Percentiles rank a stretch among this genome's conserved stretches.
Evolutionary conservation across 805 yeast genomes (phyloP).

Genomic region (Priceomyces carsonii): DNA sequence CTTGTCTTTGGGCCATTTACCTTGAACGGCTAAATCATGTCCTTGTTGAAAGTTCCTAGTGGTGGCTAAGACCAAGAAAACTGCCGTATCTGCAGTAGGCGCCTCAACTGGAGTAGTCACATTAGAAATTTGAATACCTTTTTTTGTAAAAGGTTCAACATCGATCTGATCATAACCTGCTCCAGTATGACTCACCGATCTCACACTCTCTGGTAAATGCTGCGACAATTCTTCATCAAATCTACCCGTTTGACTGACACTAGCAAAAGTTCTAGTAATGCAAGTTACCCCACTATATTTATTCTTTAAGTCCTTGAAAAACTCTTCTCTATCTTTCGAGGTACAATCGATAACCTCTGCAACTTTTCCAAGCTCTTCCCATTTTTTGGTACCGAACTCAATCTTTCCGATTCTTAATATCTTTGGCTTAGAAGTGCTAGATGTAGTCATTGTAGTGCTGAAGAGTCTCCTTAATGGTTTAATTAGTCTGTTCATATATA

Average conservation of each 20-base stretch:
- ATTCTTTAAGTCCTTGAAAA: slow-evolving; percentile 41
- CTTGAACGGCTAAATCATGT: slow-evolving; percentile 49
- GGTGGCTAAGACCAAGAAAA: slow-evolving; percentile 61
- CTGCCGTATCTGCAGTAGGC: slow-evolving; percentile 73
- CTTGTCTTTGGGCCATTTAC: slow-evolving; percentile 58
- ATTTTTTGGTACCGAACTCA: slow-evolving; percentile 60
- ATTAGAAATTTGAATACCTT: slow-evolving; percentile 64
- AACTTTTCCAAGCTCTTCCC: slow-evolving; percentile 54
- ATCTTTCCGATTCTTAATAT: slow-evolving; percentile 67
- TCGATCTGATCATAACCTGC: slow-evolving; percentile 81
- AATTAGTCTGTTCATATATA: neutral
- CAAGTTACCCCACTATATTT: slow-evolving; percentile 45
- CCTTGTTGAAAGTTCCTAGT: slow-evolving; percentile 68
- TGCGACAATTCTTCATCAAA: slow-evolving; percentile 62
- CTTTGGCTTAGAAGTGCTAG: slow-evolving; percentile 42
- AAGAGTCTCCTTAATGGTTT: slow-evolving; percentile 1
- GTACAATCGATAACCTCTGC: slow-evolving; percentile 41
- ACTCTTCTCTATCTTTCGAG: slow-evolving; percentile 38
- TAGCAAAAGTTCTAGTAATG: slow-evolving; percentile 54
- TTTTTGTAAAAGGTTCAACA: slow-evolving; percentile 48
- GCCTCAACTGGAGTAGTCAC: slow-evolving; percentile 66
- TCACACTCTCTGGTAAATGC: slow-evolving; percentile 54
- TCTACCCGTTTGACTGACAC: slow-evolving; percentile 56
- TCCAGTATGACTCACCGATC: slow-evolving; percentile 60
- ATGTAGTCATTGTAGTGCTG: slow-evolving; percentile 1